A percentile compares a stretch with the other conserved stretches of the same genome.
phyloP scores from a whole-genome alignment of 495 filamentous ascomycete genomes.

The Aspergillus baeticus region DNA sequence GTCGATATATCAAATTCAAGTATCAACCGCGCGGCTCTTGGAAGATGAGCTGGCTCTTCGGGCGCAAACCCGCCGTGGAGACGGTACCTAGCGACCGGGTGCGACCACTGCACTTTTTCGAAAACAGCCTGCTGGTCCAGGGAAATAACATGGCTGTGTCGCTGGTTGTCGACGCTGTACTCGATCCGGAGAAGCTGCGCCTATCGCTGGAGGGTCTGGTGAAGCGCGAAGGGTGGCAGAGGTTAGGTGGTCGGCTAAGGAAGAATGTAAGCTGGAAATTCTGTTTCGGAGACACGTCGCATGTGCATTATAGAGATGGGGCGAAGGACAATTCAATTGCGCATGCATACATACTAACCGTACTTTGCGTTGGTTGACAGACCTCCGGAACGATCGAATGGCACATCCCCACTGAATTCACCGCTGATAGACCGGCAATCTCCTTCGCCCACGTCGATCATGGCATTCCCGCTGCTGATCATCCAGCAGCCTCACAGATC shows the following conservation, averaged over 20 bases:
- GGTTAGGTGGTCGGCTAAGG: constrained; percentile 46
- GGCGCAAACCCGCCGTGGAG: constrained; percentile 14
- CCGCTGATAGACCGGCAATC: constrained; percentile 31
- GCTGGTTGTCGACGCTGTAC: constrained; percentile 49
- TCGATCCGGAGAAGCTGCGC: constrained; percentile 44
- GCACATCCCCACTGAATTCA: constrained; percentile 43
- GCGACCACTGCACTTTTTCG: constrained; percentile 24
- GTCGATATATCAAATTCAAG: not conserved
- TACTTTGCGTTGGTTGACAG: constrained; percentile 16
- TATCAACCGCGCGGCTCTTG: no score
- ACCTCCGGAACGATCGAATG: constrained; percentile 37
- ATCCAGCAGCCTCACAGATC: constrained; percentile 34
- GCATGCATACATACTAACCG: no score
- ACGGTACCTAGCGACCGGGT: constrained; percentile 19
- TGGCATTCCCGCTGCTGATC: constrained; percentile 23
- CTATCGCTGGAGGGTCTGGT: constrained; percentile 37
- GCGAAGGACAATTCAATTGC: no score
- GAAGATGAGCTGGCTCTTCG: constrained; percentile 17
- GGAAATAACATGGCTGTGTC: constrained; percentile 27
- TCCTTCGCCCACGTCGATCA: constrained; percentile 35
- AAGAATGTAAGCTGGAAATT: constrained; percentile 29
- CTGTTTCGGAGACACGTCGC: not conserved
- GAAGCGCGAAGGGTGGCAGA: constrained; percentile 41
- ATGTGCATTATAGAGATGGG: no score
- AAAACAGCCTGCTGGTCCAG: constrained; percentile 21